A percentile compares a stretch with the other conserved stretches of the same genome.
Evolutionary conservation across 192 early-diverging fungal genomes (phyloP).

Genomic region (Chytriomyces confervae): DNA sequence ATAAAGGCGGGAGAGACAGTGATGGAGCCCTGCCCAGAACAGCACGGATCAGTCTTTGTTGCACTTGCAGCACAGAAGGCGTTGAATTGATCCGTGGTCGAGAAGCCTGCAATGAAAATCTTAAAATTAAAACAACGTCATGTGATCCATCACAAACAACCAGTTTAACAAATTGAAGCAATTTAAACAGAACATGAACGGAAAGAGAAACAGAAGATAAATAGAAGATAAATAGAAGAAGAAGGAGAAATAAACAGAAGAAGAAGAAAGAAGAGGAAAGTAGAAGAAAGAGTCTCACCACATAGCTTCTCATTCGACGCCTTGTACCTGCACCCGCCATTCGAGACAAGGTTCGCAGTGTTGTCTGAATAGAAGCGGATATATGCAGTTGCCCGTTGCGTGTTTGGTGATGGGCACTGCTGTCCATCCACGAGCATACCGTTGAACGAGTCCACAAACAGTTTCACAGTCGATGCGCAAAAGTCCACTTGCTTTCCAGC

Average conservation of each 20-base stretch:
- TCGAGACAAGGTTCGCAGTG: background rate
- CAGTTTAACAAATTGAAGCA: too few species aligned
- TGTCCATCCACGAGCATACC: background rate
- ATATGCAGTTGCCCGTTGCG: background rate
- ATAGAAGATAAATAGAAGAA: too few species aligned
- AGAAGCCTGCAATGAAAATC: background rate
- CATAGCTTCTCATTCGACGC: background rate
- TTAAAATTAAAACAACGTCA: too few species aligned
- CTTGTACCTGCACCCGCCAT: background rate
- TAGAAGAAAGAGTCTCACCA: background rate
- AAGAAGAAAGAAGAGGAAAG: too few species aligned
- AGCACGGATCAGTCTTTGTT: background rate
- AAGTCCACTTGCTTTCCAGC: background rate
- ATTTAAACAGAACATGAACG: too few species aligned
- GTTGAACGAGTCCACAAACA: conserved; percentile 7
- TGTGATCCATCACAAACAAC: too few species aligned
- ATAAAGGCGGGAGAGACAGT: background rate
- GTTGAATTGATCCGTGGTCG: background rate
- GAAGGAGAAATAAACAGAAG: too few species aligned
- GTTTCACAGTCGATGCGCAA: background rate
- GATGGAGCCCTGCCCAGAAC: background rate
- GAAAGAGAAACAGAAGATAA: too few species aligned
- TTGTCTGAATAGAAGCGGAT: background rate
- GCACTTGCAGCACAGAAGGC: background rate
- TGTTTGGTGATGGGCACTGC: background rate